Evolutionary conservation across 2,329 filamentous ascomycete genomes (phyloP), one percentile per base, ranked within the genome.

Genomic region (Fusarium dimerum): DNA sequence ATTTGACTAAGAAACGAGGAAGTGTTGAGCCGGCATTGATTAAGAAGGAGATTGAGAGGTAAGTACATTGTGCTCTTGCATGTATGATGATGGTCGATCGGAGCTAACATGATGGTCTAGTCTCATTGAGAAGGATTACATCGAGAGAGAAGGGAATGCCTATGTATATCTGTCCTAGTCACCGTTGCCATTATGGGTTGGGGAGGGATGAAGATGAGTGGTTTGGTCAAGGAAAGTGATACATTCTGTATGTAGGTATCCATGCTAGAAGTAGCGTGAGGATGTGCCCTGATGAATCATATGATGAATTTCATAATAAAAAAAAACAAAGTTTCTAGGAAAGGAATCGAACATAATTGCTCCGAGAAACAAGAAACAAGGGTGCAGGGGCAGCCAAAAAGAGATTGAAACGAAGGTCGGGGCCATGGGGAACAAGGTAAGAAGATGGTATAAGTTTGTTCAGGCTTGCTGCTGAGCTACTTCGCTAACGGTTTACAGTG

Each of bases 41-140:
- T 61, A 99, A 99, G 84, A 87, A 88, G 76, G 95, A 97, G 71
- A 97, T 99, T 72, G 94, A 97, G 73, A 92, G 90, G 85, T 92
- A 73, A 66, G 87, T 80, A 30, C 45, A 38, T 36, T 46, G 45
- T 34, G 29, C 18, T 43, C 29, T n/a, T 9, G 32, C 9, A 6
- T 36, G 32, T 38, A 20, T 15, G 3, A 26, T 4, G 10, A 36
- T 15, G n/a, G 6, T 12, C n/a, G 32, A 7, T 26, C 20, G 15
- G 13, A 50, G 32, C 52, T 61, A 48, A 65, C 55, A 32, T 12
- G 26, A 26, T 11, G 7, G 6, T n/a, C 40, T 61, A 92, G 89
- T 69, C 77, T 96, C 59, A 93, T 96, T 48, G 92, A 96, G 68
- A 96, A 95, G 74, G 92, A 96, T 60, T 96, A 96, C 65, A 85